These are phyloP conservation scores for Magnaporthales sp. DNA, from an alignment of 2,329 filamentous ascomycete genomes.

Conservation along the genomic window DNA sequence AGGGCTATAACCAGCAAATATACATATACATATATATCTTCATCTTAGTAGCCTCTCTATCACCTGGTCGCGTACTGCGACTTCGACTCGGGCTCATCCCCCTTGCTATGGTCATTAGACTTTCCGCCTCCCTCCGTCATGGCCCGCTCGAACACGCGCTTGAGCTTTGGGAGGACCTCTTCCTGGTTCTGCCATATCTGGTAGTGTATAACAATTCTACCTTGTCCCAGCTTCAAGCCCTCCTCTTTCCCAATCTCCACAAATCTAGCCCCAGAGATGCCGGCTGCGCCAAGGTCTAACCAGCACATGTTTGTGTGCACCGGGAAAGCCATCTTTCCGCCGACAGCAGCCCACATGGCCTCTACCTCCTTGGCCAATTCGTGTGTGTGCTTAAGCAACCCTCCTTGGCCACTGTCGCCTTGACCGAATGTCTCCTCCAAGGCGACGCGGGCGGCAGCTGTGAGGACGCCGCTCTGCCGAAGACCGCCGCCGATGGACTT, in stretches of 20 bases:
- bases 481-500: slow-evolving; percentile 76
- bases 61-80: slow-evolving; percentile 6
- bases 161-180: slow-evolving; percentile 49
- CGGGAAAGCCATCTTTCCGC: slow-evolving; percentile 59
- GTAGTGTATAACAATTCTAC: slow-evolving; percentile 39
- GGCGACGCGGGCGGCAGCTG: slow-evolving; percentile 66
- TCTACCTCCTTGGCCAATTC: slow-evolving; percentile 51
- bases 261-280: slow-evolving; percentile 30
- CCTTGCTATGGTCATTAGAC: neutral
- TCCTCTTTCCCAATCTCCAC: slow-evolving; percentile 28
- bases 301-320: slow-evolving; percentile 92
- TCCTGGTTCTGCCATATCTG: slow-evolving; percentile 55
- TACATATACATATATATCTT: neutral
- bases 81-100: neutral
- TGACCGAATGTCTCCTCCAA: slow-evolving; percentile 70
- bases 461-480: slow-evolving; percentile 67
- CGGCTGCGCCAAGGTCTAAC: slow-evolving; percentile 61
- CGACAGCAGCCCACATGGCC: slow-evolving; percentile 55
- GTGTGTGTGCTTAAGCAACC: slow-evolving; percentile 53
- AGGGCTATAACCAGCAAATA: neutral
- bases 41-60: neutral
- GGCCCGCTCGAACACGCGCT: slow-evolving; percentile 41
- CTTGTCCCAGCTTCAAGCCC: slow-evolving; percentile 31
- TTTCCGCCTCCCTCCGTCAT: slow-evolving; percentile 16
- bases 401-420: slow-evolving; percentile 48